Conservation (phyloP, 2,329 filamentous ascomycete species). For the Fusarium musae region DNA sequence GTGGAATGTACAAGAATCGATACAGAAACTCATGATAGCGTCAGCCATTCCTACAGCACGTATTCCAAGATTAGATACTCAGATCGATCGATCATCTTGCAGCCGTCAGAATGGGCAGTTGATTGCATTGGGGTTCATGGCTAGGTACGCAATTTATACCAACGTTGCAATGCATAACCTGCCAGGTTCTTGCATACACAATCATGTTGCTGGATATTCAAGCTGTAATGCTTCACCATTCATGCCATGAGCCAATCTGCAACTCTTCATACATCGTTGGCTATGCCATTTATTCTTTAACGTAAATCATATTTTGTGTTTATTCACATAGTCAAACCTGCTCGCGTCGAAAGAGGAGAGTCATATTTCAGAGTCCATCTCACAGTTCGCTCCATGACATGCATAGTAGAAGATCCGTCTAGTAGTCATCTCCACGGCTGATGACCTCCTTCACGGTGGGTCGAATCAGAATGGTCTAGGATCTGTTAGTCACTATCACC, state of each 20-base stretch:
- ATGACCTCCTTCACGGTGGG: slow-evolving; percentile 89
- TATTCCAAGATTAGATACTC: background rate
- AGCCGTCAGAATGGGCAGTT: slow-evolving; percentile 19
- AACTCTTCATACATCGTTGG: background rate
- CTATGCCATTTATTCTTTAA: background rate
- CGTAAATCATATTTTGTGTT: slow-evolving; percentile 14
- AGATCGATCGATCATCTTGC: slow-evolving; percentile 38
- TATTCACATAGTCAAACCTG: slow-evolving; percentile 8
- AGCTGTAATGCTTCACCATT: background rate
- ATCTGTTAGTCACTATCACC: slow-evolving; percentile 20
- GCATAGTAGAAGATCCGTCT: slow-evolving; percentile 38
- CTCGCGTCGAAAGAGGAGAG: slow-evolving; percentile 36
- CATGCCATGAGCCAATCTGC: background rate
- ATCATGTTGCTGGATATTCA: background rate
- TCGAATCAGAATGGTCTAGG: slow-evolving; percentile 78
- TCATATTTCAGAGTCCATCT: slow-evolving; percentile 47
- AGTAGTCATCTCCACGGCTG: slow-evolving; percentile 87
- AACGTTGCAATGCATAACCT: slow-evolving; percentile 23
- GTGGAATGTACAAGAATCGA: slow-evolving; percentile 34
- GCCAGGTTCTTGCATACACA: background rate
- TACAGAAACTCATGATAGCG: background rate
- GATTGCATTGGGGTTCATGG: slow-evolving; percentile 15
- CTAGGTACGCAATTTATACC: background rate
- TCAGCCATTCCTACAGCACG: background rate
- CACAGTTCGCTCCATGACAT: slow-evolving; percentile 1